These are phyloP conservation scores for Porodaedalea pini DNA, from an alignment of 1,284 basidiomycete species.

Conservation along the genomic window DNA sequence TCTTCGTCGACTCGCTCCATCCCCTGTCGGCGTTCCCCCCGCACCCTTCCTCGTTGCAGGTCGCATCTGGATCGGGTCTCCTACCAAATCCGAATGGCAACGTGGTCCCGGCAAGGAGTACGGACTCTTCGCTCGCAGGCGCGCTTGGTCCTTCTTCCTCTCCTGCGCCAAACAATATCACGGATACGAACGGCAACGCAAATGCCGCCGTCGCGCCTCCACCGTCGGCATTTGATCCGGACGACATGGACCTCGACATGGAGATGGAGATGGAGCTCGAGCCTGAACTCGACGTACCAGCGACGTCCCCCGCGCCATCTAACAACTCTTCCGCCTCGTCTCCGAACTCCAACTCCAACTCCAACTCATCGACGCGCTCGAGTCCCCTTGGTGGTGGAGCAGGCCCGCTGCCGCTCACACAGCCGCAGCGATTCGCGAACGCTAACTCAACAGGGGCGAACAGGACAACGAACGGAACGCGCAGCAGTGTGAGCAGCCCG, in stretches of 20 bases:
- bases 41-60: background rate
- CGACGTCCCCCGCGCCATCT: background rate
- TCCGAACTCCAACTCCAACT: background rate
- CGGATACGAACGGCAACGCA: background rate
- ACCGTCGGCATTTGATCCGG: conserved; percentile 7
- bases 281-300: background rate
- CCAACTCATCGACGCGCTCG: conserved; percentile 4
- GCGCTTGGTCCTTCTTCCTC: conserved; percentile 10
- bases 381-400: conserved; percentile 1
- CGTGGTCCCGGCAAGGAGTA: conserved; percentile 18
- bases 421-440: conserved; percentile 1
- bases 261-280: conserved; percentile 12
- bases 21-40: conserved; percentile 19
- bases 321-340: background rate
- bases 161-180: background rate
- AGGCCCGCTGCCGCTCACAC: background rate
- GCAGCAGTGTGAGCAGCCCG: conserved; percentile 13
- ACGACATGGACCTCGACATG: conserved; percentile 19
- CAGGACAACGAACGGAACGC: background rate
- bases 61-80: background rate
- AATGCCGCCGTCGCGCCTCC: background rate
- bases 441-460: background rate
- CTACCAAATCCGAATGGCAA: background rate
- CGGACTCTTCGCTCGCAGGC: conserved; percentile 16
- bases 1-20: conserved; percentile 49